These are phyloP conservation scores for Phytophthora sojae DNA, from an alignment of 352 stramenopile genomes.

Conservation along the genomic window DNA sequence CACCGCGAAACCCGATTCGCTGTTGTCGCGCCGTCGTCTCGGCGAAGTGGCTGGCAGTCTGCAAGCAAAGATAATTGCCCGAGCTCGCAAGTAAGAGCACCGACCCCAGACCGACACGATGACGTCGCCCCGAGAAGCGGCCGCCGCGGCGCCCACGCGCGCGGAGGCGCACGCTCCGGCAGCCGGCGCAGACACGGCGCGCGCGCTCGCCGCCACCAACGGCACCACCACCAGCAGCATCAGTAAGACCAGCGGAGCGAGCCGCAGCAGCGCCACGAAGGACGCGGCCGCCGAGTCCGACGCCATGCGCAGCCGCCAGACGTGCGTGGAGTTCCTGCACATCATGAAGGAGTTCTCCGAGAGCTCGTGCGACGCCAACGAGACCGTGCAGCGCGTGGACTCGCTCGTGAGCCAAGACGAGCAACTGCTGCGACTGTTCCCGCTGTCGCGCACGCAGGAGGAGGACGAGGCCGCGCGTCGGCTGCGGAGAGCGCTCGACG, in stretches of 20 bases:
- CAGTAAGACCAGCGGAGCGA: background rate
- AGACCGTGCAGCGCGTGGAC: conserved; percentile 72
- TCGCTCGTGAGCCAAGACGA: conserved; percentile 70
- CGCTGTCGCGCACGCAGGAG: conserved; percentile 41
- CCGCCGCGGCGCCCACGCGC: conserved; percentile 19
- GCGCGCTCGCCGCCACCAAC: background rate
- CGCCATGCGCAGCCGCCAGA: conserved; percentile 56
- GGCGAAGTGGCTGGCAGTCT: conserved; percentile 36
- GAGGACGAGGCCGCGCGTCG: conserved; percentile 33
- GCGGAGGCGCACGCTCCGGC: conserved; percentile 17
- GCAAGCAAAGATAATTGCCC: conserved; percentile 49
- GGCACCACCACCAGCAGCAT: background rate
- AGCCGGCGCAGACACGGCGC: background rate
- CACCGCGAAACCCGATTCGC: conserved; percentile 8
- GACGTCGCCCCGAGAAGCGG: conserved; percentile 44
- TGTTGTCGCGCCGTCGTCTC: conserved; percentile 36
- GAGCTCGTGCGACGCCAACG: conserved; percentile 67
- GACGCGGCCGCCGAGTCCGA: conserved; percentile 26
- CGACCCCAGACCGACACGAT: conserved; percentile 33
- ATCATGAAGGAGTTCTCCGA: conserved; percentile 83
- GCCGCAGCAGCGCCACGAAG: conserved; percentile 19
- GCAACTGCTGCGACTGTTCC: conserved; percentile 62
- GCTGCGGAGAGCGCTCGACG: conserved; percentile 31
- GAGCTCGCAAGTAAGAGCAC: conserved; percentile 34
- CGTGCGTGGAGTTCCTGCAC: conserved; percentile 71